Conservation (phyloP, 192 early-diverging fungal genomes). For the Mycoemilia scoparia region DNA sequence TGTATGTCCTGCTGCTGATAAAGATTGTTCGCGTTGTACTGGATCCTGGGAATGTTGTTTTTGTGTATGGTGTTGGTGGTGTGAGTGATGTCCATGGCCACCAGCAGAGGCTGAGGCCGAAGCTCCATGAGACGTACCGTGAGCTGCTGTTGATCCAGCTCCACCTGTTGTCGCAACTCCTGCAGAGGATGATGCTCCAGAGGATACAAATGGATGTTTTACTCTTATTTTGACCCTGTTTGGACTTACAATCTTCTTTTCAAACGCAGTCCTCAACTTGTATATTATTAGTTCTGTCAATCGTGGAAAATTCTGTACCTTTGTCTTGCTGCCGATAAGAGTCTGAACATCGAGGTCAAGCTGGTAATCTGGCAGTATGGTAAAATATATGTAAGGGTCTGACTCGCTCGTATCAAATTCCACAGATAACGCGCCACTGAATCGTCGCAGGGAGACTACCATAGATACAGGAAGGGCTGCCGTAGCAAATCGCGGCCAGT, state of each 20-base stretch:
- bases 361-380: constrained; percentile 44
- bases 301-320: constrained; percentile 92
- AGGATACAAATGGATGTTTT: constrained; percentile 19
- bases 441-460: constrained; percentile 64
- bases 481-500: constrained; percentile 80
- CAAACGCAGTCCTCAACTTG: constrained; percentile 34
- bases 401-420: constrained; percentile 18
- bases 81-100: not conserved
- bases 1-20: not conserved
- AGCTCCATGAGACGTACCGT: not conserved
- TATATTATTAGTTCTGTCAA: constrained; percentile 70
- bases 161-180: not conserved
- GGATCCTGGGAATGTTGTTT: not conserved
- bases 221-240: constrained; percentile 21
- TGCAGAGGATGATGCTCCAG: not conserved
- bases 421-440: constrained; percentile 65
- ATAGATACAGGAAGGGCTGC: constrained; percentile 87
- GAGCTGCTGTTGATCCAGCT: not conserved
- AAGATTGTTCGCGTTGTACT: too few species aligned
- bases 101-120: not conserved
- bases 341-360: constrained; percentile 81
- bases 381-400: constrained; percentile 12
- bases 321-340: constrained; percentile 84
- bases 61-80: not conserved
- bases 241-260: constrained; percentile 24